phyloP scores from a whole-genome alignment of 148 eudicot species.

The Gaultheria prostrata region DNA sequence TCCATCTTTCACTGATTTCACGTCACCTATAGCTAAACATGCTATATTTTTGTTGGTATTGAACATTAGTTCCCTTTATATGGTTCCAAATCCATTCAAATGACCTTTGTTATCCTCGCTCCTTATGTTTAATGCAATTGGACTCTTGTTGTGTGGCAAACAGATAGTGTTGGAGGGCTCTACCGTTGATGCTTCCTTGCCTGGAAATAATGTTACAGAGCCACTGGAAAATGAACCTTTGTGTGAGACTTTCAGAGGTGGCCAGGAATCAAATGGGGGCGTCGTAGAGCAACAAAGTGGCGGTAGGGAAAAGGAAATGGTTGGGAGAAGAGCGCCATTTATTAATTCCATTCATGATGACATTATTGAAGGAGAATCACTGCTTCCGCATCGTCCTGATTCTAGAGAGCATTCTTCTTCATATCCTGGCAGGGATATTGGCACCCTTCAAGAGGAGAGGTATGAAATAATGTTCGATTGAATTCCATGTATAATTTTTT shows the following conservation, averaged over 20 bases:
- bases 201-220: conserved; percentile 30
- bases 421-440: conserved; percentile 20
- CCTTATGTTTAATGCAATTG: not conserved
- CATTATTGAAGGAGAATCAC: conserved; percentile 22
- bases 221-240: conserved; percentile 26
- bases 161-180: conserved; percentile 48
- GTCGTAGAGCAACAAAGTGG: conserved; percentile 27
- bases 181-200: conserved; percentile 30
- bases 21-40: not conserved
- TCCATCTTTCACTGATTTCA: not conserved
- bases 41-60: not conserved
- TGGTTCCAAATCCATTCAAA: not conserved
- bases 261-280: conserved; percentile 24
- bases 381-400: conserved; percentile 8
- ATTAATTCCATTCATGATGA: conserved; percentile 13
- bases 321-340: conserved; percentile 19
- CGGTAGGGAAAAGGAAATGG: conserved; percentile 26
- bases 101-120: not conserved
- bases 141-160: conserved; percentile 26
- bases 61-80: not conserved
- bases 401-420: conserved; percentile 21
- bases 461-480: conserved; percentile 6
- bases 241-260: conserved; percentile 29
- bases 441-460: conserved; percentile 30
- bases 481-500: not conserved